Evolutionary conservation across 164 flowering plant genomes (phyloP).

Genomic region (Taxillus chinensis): DNA sequence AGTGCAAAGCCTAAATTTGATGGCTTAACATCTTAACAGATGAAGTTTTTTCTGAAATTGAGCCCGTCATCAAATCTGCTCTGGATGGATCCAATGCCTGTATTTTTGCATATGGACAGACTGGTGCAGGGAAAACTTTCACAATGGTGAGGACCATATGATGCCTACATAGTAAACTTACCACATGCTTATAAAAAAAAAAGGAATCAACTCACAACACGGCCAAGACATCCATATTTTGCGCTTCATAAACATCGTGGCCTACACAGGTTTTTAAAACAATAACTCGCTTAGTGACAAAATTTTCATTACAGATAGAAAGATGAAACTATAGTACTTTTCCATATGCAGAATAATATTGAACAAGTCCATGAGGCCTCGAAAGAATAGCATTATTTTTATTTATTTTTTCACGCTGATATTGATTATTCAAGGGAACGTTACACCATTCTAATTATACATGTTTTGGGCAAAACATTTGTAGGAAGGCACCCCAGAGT

Average conservation of each 20-base stretch:
- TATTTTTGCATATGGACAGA: slow-evolving; percentile 66
- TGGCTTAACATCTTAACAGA: slow-evolving; percentile 22
- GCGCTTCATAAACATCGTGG: no score
- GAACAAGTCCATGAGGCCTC: no score
- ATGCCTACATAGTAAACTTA: neutral
- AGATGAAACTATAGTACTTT: no score
- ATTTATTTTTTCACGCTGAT: no score
- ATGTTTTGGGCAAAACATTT: slow-evolving; percentile 5
- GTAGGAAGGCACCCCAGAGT: slow-evolving; percentile 48
- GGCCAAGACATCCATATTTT: neutral
- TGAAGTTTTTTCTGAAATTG: slow-evolving; percentile 53
- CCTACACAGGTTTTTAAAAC: no score
- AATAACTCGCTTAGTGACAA: no score
- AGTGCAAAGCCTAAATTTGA: neutral
- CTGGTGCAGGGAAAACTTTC: slow-evolving; percentile 66
- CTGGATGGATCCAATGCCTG: slow-evolving; percentile 65
- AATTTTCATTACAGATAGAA: no score
- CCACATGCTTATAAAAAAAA: no score
- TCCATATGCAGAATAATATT: no score
- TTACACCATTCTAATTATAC: neutral
- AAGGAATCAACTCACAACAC: neutral
- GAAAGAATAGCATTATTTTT: no score
- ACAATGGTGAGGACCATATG: slow-evolving; percentile 46
- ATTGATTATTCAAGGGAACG: neutral
- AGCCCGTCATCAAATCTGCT: slow-evolving; percentile 54